phyloP scores from a whole-genome alignment of 192 early-diverging fungal genomes.

The Diversispora epigaea region DNA sequence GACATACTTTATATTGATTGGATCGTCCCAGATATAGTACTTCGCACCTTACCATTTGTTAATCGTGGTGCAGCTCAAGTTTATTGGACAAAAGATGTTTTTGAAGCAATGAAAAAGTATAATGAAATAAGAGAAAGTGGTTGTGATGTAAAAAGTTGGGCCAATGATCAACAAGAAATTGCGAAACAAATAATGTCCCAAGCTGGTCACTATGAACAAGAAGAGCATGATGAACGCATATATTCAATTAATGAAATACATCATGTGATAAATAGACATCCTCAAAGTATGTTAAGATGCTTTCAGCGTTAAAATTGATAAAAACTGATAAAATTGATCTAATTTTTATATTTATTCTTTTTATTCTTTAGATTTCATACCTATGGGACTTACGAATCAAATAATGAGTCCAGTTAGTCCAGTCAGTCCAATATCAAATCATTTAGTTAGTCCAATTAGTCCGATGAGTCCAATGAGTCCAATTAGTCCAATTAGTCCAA shows the following conservation, averaged over 20 bases:
- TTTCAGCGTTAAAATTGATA: not conserved
- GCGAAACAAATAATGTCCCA: not conserved
- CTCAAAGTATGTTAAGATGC: not conserved
- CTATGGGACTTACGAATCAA: no score
- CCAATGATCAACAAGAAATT: not conserved
- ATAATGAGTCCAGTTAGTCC: no score
- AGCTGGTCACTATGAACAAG: not conserved
- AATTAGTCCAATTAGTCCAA: no score
- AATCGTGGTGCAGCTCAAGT: constrained; percentile 7
- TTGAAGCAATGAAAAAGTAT: not conserved
- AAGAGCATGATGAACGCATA: not conserved
- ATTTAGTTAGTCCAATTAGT: no score
- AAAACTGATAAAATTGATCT: no score
- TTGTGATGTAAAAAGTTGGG: not conserved
- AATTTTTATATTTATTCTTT: no score
- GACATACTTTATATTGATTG: constrained; percentile 4
- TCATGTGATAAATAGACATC: not conserved
- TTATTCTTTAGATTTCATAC: no score
- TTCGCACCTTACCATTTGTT: not conserved
- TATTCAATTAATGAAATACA: not conserved
- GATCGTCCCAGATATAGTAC: not conserved
- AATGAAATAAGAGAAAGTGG: not conserved
- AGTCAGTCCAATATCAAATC: no score
- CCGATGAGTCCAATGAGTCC: no score
- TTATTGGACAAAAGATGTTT: constrained; percentile 11